phyloP scores from a whole-genome alignment of 2,329 filamentous ascomycete species.

The Tolypocladium nubicola region DNA sequence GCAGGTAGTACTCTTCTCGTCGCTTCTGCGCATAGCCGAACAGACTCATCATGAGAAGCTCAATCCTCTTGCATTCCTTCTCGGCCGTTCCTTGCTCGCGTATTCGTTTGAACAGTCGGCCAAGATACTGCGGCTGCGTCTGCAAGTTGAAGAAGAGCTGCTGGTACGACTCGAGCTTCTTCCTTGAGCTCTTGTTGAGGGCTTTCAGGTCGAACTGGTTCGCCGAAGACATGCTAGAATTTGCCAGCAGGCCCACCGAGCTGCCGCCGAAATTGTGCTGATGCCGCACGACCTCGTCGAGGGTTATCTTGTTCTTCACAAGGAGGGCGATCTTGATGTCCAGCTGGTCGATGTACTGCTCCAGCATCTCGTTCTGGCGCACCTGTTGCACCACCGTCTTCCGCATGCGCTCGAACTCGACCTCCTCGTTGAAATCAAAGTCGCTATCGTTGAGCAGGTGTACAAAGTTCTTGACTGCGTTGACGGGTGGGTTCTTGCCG shows the following conservation, averaged over 20 bases:
- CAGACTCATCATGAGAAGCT: slow-evolving; percentile 88
- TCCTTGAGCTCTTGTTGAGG: slow-evolving; percentile 89
- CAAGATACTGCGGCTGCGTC: slow-evolving; percentile 90
- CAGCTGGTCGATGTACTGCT: slow-evolving; percentile 96
- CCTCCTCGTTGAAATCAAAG: slow-evolving; percentile 97
- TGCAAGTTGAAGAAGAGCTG: slow-evolving; percentile 96
- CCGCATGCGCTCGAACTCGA: slow-evolving; percentile 88
- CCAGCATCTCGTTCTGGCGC: slow-evolving; percentile 89
- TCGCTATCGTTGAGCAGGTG: slow-evolving; percentile 96
- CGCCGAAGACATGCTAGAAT: slow-evolving; percentile 75
- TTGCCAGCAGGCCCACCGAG: slow-evolving; percentile 73
- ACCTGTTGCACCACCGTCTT: slow-evolving; percentile 98
- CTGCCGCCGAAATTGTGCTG: slow-evolving; percentile 93
- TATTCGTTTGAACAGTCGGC: slow-evolving; percentile 73
- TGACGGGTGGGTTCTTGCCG: slow-evolving; percentile 93
- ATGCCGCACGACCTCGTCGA: slow-evolving; percentile 94
- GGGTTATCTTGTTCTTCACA: slow-evolving; percentile 98
- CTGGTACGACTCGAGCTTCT: slow-evolving; percentile 94
- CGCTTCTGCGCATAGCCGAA: slow-evolving; percentile 97
- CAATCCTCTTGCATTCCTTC: slow-evolving; percentile 85
- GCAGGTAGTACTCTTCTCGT: slow-evolving; percentile 89
- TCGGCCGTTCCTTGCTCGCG: slow-evolving; percentile 78
- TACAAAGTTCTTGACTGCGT: slow-evolving; percentile 95
- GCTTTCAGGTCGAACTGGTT: slow-evolving; percentile 96
- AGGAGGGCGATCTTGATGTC: slow-evolving; percentile 98